Evolutionary conservation across 768 basidiomycete species (phyloP).

Genomic region (Epithele typhae): DNA sequence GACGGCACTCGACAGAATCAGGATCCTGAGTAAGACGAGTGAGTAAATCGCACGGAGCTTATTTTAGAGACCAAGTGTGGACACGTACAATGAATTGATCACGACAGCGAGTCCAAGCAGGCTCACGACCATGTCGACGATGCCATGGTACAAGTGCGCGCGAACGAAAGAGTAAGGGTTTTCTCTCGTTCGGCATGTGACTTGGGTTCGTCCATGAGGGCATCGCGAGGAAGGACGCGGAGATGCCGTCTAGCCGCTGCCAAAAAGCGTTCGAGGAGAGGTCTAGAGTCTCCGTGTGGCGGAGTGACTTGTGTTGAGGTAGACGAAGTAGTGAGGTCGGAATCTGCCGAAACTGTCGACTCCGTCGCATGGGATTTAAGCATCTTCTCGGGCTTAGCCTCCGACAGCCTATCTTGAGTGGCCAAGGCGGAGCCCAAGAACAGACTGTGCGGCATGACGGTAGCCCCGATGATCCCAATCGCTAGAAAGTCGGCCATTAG

Average conservation of each 20-base stretch:
- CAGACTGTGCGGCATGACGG: slow-evolving; percentile 92
- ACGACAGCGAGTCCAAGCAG: slow-evolving; percentile 82
- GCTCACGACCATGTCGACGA: slow-evolving; percentile 46
- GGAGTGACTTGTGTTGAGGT: slow-evolving; percentile 22
- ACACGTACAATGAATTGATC: slow-evolving; percentile 75
- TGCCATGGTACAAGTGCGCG: slow-evolving; percentile 39
- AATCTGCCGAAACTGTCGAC: slow-evolving; percentile 1
- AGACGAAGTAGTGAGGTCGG: not conserved
- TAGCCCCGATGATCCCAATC: slow-evolving; percentile 76
- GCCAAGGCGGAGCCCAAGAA: slow-evolving; percentile 85
- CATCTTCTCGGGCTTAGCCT: slow-evolving; percentile 8
- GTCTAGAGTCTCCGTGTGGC: slow-evolving; percentile 9
- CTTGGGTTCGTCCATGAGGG: slow-evolving; percentile 31
- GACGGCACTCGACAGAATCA: slow-evolving; percentile 78
- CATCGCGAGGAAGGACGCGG: slow-evolving; percentile 20
- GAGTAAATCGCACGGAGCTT: not conserved
- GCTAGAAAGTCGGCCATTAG: slow-evolving; percentile 31
- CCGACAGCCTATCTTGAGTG: slow-evolving; percentile 68
- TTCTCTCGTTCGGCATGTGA: slow-evolving; percentile 38
- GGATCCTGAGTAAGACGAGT: slow-evolving; percentile 46
- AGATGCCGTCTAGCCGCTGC: slow-evolving; percentile 17
- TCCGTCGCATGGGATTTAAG: not conserved
- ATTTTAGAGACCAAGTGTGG: not conserved
- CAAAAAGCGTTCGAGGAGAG: slow-evolving; percentile 2
- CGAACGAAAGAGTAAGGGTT: slow-evolving; percentile 31